Percentiles rank a stretch among this genome's conserved stretches.
These are phyloP conservation scores for Malbranchea cinnamomea DNA, from an alignment of 2,329 filamentous ascomycete species.

Conservation along the genomic window DNA sequence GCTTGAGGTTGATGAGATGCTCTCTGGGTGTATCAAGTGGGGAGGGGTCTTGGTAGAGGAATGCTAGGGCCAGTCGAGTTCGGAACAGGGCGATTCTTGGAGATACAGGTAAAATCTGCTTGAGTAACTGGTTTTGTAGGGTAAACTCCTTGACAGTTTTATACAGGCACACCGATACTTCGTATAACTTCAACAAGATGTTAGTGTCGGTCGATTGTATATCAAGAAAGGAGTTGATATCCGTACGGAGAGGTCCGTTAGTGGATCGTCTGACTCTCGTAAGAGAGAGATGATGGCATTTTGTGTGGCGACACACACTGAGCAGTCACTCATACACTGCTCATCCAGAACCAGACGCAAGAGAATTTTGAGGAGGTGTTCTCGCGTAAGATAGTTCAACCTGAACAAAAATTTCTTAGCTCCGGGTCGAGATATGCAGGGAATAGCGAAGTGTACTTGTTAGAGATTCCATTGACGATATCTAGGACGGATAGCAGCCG, in stretches of 20 bases:
- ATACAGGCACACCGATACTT: constrained; percentile 16
- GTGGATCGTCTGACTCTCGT: background rate
- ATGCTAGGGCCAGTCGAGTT: constrained; percentile 24
- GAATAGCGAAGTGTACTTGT: constrained; percentile 14
- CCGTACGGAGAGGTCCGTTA: constrained; percentile 8
- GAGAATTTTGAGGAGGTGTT: constrained; percentile 18
- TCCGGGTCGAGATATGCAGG: background rate
- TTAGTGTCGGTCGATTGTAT: constrained; percentile 7
- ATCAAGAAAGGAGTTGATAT: constrained; percentile 10
- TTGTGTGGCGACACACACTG: constrained; percentile 20
- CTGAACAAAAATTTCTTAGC: constrained; percentile 12
- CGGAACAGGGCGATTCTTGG: constrained; percentile 24
- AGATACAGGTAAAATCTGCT: constrained; percentile 25
- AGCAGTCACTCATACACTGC: constrained; percentile 16
- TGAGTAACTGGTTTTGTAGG: constrained; percentile 27
- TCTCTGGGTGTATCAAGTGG: constrained; percentile 16
- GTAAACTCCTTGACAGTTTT: constrained; percentile 23
- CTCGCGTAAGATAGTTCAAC: constrained; percentile 19
- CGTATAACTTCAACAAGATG: constrained; percentile 14
- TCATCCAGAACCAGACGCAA: constrained; percentile 25
- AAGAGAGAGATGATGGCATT: constrained; percentile 19
- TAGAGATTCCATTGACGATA: constrained; percentile 18
- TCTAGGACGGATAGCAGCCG: constrained; percentile 21
- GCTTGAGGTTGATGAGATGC: constrained; percentile 17
- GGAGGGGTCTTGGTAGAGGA: constrained; percentile 17